phyloP scores from a whole-genome alignment of 2,329 filamentous ascomycete species.

The Arthrobotrys iridis region DNA sequence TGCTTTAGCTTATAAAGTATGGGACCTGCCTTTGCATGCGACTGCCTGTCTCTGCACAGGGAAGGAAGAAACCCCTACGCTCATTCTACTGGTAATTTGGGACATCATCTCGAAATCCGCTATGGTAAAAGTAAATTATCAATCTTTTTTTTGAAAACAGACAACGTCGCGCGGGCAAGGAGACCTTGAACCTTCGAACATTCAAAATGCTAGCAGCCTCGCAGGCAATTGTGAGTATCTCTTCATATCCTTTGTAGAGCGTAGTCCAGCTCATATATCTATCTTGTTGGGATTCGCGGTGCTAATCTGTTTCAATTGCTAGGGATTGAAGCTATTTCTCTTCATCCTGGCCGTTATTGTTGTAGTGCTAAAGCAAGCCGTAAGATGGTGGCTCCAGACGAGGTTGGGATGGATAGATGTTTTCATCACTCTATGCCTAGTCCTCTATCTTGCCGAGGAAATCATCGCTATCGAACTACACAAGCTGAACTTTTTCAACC shows the following conservation, averaged over 20 bases:
- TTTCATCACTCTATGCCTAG: conserved; percentile 27
- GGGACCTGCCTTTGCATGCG: conserved; percentile 30
- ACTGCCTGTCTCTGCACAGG: conserved; percentile 32
- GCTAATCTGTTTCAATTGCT: neutral
- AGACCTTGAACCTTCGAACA: neutral
- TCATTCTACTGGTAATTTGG: conserved; percentile 24
- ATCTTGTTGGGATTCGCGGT: neutral
- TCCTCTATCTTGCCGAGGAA: conserved; percentile 41
- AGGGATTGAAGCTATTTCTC: conserved; percentile 46
- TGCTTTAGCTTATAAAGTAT: conserved; percentile 47
- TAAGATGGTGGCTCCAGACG: conserved; percentile 52
- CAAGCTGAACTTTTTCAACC: conserved; percentile 41
- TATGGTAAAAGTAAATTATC: conserved; percentile 20
- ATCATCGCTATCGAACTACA: conserved; percentile 35
- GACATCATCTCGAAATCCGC: conserved; percentile 19
- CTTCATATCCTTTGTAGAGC: too few relatives aligned
- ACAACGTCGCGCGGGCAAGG: neutral
- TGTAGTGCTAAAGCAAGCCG: conserved; percentile 35
- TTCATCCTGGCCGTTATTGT: conserved; percentile 27
- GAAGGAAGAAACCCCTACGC: conserved; percentile 37
- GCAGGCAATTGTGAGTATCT: conserved; percentile 48
- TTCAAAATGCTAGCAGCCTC: conserved; percentile 34
- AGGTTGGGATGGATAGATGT: conserved; percentile 47
- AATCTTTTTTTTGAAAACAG: conserved; percentile 21
- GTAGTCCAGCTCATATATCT: too few relatives aligned